These are phyloP conservation scores for Wickerhamiella allomyrinae DNA, from an alignment of 805 yeast genomes.

Conservation along the genomic window DNA sequence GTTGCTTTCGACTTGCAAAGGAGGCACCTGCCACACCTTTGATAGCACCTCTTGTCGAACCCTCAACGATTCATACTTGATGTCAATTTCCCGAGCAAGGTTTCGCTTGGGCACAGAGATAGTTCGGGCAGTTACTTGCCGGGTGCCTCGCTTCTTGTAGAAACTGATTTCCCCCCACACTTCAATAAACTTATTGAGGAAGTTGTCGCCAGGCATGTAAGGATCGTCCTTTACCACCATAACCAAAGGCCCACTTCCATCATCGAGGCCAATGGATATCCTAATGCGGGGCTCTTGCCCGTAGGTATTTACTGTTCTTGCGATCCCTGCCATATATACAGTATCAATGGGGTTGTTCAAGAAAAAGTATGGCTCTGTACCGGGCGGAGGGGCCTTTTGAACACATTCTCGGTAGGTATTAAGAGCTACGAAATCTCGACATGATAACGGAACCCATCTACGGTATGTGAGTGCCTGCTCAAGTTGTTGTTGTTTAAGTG, in stretches of 20 bases:
- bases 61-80: not conserved
- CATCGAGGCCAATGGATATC: not conserved
- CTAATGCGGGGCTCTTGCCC: too few relatives aligned
- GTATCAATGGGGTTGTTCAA: not conserved
- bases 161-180: not conserved
- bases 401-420: not conserved
- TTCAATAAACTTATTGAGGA: not conserved
- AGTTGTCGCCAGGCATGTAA: not conserved
- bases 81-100: not conserved
- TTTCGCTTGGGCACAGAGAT: not conserved
- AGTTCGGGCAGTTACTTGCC: not conserved
- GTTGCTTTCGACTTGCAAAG: too few relatives aligned
- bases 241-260: not conserved
- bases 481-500: not conserved
- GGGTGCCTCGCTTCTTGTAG: not conserved
- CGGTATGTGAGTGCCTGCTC: not conserved
- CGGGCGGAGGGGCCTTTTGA: not conserved
- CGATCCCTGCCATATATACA: not conserved
- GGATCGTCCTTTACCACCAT: not conserved
- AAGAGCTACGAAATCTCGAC: not conserved
- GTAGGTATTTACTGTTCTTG: not conserved
- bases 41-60: not conserved
- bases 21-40: not conserved
- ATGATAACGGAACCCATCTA: conserved; percentile 1
- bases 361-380: not conserved